phyloP scores from a whole-genome alignment of 2,329 filamentous ascomycete species.

The Ascochyta lentis region DNA sequence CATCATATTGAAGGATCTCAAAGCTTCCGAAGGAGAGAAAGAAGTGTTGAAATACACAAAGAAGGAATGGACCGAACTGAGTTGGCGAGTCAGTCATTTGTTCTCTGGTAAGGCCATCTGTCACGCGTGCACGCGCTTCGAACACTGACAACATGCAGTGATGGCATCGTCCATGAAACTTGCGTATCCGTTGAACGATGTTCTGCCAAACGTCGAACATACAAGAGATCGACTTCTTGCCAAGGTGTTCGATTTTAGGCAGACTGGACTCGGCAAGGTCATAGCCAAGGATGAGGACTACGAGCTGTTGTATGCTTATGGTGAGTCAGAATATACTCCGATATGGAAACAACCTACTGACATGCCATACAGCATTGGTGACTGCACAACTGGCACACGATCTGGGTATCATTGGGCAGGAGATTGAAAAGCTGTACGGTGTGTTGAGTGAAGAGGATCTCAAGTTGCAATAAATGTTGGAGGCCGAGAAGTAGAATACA shows the following conservation, averaged over 20 bases:
- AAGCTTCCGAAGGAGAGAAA: constrained; percentile 79
- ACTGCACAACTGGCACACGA: constrained; percentile 66
- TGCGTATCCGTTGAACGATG: constrained; percentile 90
- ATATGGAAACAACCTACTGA: constrained; percentile 1
- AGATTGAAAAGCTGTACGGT: constrained; percentile 67
- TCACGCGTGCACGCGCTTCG: background rate
- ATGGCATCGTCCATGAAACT: constrained; percentile 92
- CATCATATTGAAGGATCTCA: constrained; percentile 80
- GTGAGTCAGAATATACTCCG: constrained; percentile 49
- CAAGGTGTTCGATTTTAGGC: constrained; percentile 86
- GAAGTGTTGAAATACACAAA: constrained; percentile 80
- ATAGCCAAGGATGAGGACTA: constrained; percentile 78
- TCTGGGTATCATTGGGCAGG: constrained; percentile 60
- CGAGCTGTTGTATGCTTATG: constrained; percentile 91
- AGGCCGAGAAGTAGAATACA: background rate
- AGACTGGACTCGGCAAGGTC: constrained; percentile 63
- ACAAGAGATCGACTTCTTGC: constrained; percentile 83
- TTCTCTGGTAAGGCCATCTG: constrained; percentile 60
- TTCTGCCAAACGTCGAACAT: constrained; percentile 81
- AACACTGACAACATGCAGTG: constrained; percentile 56
- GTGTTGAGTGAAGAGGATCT: constrained; percentile 67
- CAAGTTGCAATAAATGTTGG: constrained; percentile 51
- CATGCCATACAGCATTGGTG: constrained; percentile 59
- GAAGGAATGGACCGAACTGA: constrained; percentile 79
- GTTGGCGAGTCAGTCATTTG: constrained; percentile 89